These are phyloP conservation scores for Didymella pinodella DNA, from an alignment of 2,329 filamentous ascomycete genomes.

Conservation along the genomic window DNA sequence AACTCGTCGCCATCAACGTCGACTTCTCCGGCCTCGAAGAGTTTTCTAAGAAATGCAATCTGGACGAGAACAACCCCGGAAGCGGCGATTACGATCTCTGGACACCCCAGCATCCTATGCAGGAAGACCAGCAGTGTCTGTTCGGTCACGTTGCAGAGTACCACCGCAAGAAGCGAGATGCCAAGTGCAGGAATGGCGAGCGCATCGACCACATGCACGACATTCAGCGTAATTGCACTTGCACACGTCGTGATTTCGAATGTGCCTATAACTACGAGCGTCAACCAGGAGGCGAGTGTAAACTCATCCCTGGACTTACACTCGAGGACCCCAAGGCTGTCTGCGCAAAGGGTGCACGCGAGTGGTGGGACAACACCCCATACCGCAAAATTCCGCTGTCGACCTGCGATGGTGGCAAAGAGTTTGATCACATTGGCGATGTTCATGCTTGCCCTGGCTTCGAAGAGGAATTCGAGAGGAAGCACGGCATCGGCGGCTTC, in stretches of 20 bases:
- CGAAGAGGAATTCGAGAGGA: slow-evolving; percentile 81
- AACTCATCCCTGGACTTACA: slow-evolving; percentile 74
- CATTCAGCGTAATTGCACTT: slow-evolving; percentile 78
- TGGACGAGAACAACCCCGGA: slow-evolving; percentile 67
- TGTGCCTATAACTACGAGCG: slow-evolving; percentile 96
- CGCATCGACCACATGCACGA: slow-evolving; percentile 70
- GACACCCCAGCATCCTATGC: slow-evolving; percentile 82
- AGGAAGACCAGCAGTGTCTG: slow-evolving; percentile 80
- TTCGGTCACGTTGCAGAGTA: slow-evolving; percentile 93
- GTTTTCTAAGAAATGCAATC: slow-evolving; percentile 73
- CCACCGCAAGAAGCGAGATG: slow-evolving; percentile 83
- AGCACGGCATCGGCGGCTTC: slow-evolving; percentile 72
- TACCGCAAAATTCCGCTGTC: slow-evolving; percentile 90
- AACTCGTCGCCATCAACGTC: slow-evolving; percentile 78
- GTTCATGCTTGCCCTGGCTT: slow-evolving; percentile 76
- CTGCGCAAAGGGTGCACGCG: slow-evolving; percentile 72
- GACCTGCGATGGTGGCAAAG: slow-evolving; percentile 79
- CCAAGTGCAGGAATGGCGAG: slow-evolving; percentile 82
- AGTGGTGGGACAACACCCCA: slow-evolving; percentile 85
- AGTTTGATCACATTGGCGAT: slow-evolving; percentile 73
- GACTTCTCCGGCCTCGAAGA: slow-evolving; percentile 79
- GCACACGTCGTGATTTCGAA: slow-evolving; percentile 86
- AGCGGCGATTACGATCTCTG: slow-evolving; percentile 83
- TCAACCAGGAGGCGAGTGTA: slow-evolving; percentile 77
- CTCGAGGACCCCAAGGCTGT: slow-evolving; percentile 67